Evolutionary conservation across 2,329 filamentous ascomycete genomes (phyloP), one percentile per base, ranked within the genome.

Genomic region (Fusarium lateritium): DNA sequence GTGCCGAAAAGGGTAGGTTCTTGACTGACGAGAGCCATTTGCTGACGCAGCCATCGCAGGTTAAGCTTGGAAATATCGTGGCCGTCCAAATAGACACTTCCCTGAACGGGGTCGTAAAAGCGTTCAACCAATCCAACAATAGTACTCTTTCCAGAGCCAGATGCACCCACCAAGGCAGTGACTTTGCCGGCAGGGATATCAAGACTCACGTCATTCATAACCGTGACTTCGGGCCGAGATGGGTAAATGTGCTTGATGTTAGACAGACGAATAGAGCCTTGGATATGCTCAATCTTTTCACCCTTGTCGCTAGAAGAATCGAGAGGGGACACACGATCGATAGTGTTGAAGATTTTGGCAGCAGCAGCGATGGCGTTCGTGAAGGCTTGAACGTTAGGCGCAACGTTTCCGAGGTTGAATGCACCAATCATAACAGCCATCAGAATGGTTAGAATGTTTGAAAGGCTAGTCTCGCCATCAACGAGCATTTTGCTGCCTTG

Each of bases 211-310:
- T 91, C 89, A 42, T 96, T 84, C 90, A 98, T 95, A 39, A 98
- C 92, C 3, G 90, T 88, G 6, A 97, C 94, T 74, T 98, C 94
- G 0, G 94, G 93, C 14, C 96, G 89, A 7, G 94, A 97, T 6
- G 96, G 96, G 75, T 99, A 98, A 73, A 98, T 95, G 79, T 97
- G 94, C 79, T 93, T 96, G 76, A 98, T 86, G 71, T 93, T 87
- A 71, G 90, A 88, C 44, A 99, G 86, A 69, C 94, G 91, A 60
- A 99, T 91, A 17, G 88, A 89, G 28, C 96, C 96, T 62, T 91
- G 84, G 3, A 97, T 85, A 21, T 88, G 79, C 2, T 94, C 89
- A 2, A 97, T 85, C 70, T 86, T 94, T 63, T 88, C 83, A n/a
- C 95, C 96, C 10, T 85, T 83, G 9, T 87, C 84, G 4, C 86